phyloP scores from a whole-genome alignment of 2,329 filamentous ascomycete genomes.

The Trichoderma citrinoviride region DNA sequence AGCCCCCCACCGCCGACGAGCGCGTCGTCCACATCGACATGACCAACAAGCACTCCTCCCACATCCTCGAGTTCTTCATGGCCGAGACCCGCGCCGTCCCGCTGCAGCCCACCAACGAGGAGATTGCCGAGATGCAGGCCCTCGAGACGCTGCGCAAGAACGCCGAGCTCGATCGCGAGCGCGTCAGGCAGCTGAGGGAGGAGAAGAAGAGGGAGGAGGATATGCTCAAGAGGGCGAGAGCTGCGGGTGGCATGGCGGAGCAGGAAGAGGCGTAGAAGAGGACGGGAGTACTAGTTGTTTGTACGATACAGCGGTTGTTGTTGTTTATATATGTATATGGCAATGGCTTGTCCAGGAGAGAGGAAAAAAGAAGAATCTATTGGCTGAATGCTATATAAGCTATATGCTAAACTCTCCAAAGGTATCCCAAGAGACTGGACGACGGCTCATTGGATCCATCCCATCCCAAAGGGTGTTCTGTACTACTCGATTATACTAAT shows the following conservation, averaged over 20 bases:
- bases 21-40: conserved; percentile 59
- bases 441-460: not conserved
- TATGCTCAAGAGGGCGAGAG: conserved; percentile 43
- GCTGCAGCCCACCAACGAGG: conserved; percentile 57
- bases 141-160: conserved; percentile 53
- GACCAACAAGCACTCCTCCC: conserved; percentile 57
- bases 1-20: conserved; percentile 48
- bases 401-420: conserved; percentile 11
- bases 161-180: conserved; percentile 53
- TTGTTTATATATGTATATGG: conserved; percentile 17
- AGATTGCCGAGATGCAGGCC: conserved; percentile 56
- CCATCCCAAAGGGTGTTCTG: not conserved
- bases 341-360: conserved; percentile 15
- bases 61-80: conserved; percentile 64
- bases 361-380: not conserved
- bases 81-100: conserved; percentile 58
- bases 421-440: not conserved
- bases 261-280: conserved; percentile 31
- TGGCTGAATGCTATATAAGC: conserved; percentile 14
- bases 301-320: conserved; percentile 33
- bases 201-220: conserved; percentile 61
- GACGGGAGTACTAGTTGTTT: conserved; percentile 19
- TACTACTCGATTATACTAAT: not conserved
- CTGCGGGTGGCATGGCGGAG: conserved; percentile 39
- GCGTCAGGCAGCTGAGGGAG: conserved; percentile 51